These are phyloP conservation scores for Pleurotus ostreatus DNA, from an alignment of 768 basidiomycete species.

Conservation along the genomic window DNA sequence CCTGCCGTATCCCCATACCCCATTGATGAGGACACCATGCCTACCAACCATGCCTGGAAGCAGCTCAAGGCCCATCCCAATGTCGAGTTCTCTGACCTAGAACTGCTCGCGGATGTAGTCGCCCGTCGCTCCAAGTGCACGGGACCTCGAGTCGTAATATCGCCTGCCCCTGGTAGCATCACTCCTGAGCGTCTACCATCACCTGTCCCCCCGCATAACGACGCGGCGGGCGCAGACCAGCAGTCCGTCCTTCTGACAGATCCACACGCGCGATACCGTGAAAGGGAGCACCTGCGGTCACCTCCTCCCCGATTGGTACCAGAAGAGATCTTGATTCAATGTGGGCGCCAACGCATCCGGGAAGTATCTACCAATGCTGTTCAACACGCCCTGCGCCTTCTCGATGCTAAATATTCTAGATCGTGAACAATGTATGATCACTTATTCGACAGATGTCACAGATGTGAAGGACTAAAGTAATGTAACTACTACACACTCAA, in stretches of 20 bases:
- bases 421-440: constrained; percentile 2
- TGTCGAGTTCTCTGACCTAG: constrained; percentile 77
- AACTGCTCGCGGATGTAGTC: constrained; percentile 85
- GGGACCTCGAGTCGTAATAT: constrained; percentile 63
- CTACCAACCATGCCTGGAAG: constrained; percentile 81
- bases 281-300: constrained; percentile 33
- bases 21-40: constrained; percentile 47
- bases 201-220: constrained; percentile 17
- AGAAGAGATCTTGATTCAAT: constrained; percentile 57
- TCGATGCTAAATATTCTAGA: constrained; percentile 60
- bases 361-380: constrained; percentile 75
- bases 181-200: constrained; percentile 43
- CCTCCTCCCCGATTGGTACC: constrained; percentile 54
- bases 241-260: constrained; percentile 46
- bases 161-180: constrained; percentile 42
- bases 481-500: not conserved
- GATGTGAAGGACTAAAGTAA: not conserved
- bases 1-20: constrained; percentile 11
- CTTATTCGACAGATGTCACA: not conserved
- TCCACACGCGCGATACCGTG: constrained; percentile 38
- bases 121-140: constrained; percentile 76
- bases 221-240: constrained; percentile 17
- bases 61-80: constrained; percentile 87
- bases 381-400: constrained; percentile 66
- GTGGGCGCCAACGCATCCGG: constrained; percentile 55